These are phyloP conservation scores for Aspergillus indologenus DNA, from an alignment of 495 filamentous ascomycete genomes.

Conservation along the genomic window DNA sequence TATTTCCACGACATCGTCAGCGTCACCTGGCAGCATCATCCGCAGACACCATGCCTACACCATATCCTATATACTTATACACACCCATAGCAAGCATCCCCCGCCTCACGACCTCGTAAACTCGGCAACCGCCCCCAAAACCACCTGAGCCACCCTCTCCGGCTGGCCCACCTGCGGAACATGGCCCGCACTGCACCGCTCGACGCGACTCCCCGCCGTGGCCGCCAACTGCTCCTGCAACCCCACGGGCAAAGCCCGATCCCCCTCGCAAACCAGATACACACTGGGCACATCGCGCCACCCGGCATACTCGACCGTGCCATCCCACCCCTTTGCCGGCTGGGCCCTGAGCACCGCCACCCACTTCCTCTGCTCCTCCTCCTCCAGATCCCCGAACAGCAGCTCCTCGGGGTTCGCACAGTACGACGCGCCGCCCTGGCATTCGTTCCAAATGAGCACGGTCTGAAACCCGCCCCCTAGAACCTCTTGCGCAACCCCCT, in stretches of 20 bases:
- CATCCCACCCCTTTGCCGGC: constrained; percentile 17
- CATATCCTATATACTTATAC: too few relatives aligned
- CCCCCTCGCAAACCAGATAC: constrained; percentile 31
- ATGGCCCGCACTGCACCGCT: constrained; percentile 29
- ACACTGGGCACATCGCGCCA: constrained; percentile 31
- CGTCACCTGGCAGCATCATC: too few relatives aligned
- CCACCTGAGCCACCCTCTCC: not conserved
- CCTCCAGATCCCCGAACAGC: not conserved
- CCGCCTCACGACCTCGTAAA: too few relatives aligned
- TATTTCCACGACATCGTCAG: too few relatives aligned
- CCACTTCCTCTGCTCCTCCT: not conserved
- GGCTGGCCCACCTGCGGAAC: constrained; percentile 19
- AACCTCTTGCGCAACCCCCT: too few relatives aligned
- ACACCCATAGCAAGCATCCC: too few relatives aligned
- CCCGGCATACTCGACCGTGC: constrained; percentile 19
- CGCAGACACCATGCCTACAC: too few relatives aligned
- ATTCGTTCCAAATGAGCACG: too few relatives aligned
- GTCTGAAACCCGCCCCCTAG: too few relatives aligned
- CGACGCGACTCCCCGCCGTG: constrained; percentile 19
- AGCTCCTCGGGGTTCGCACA: not conserved
- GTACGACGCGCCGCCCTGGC: not conserved
- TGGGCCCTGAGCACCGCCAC: not conserved
- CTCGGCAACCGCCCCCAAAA: not conserved
- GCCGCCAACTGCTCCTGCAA: constrained; percentile 20
- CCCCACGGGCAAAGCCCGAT: constrained; percentile 15